Evolutionary conservation across 139 green algal species (phyloP), one percentile per base, ranked within the genome.

Genomic region (Chlorella sp.): DNA sequence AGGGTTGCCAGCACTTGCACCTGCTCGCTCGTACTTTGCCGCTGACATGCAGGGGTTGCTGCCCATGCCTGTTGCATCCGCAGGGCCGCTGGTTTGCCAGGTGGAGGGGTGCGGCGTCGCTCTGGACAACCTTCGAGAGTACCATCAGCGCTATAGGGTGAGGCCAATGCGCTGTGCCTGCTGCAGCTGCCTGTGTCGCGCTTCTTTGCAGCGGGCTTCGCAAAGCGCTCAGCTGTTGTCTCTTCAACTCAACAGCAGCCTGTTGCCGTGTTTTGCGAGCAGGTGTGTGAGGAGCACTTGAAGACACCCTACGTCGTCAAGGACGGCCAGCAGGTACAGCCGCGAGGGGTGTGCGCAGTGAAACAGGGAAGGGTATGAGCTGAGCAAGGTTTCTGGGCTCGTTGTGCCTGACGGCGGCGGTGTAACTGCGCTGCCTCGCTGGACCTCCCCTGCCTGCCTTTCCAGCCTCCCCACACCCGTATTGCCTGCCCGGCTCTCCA

Each of bases 91-190:
- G 38, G 70, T 72, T 25, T 89, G 85, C 85, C 88, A 96, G 86
- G 95, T 97, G 36, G 84, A 88, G 6, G 90, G 90, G 57, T 97
- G 94, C 72, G 80, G 78, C 23, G 88, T 75, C 57, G 87, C 92
- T 36, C 90, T 98, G 62, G 84, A 88, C 12, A 63, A 72, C 26
- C 88, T 97, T 1, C 96, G 95, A 86, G 95, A 98, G 63, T 97
- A 96, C 90, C 94, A 97, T 88, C 94, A 96, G 87, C 84, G 91
- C 32, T 96, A 95, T 87, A 88, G 89, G 44, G 44, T 55, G 44
- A 20, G 44, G 84, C 84, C 3, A 39, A 12, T 5, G 1, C 13
- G 21, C 30, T 39, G 67, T 51, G 30, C 30, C 25, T 32, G 4
- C 32, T 74, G 67, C 65, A 12, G 28, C n/a, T 51, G 44, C n/a